Evolutionary conservation across 768 basidiomycete species (phyloP).

Genomic region (Lentinula guzmanii): DNA sequence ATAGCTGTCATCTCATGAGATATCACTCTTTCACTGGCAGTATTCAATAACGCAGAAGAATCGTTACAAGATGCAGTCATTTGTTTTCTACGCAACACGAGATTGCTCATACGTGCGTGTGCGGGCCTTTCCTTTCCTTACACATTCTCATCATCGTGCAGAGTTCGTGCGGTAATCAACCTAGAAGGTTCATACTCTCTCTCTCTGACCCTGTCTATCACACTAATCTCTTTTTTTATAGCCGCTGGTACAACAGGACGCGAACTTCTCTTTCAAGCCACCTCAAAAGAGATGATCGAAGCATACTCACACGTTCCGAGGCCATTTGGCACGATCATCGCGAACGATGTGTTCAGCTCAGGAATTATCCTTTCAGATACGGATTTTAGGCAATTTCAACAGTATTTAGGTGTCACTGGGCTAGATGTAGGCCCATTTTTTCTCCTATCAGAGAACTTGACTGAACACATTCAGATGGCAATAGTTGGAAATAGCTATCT

Average conservation of each 20-base stretch:
- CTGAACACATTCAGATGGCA: constrained; percentile 57
- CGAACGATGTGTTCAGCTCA: constrained; percentile 89
- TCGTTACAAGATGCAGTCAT: constrained; percentile 92
- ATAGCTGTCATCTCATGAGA: background rate
- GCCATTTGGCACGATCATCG: constrained; percentile 85
- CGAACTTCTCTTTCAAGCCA: constrained; percentile 93
- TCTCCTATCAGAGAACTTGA: background rate
- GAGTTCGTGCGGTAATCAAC: constrained; percentile 83
- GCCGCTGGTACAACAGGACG: constrained; percentile 86
- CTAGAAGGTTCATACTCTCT: constrained; percentile 59
- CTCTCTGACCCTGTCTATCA: background rate
- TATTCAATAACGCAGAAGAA: constrained; percentile 92
- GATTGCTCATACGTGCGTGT: constrained; percentile 56
- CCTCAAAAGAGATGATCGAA: constrained; percentile 89
- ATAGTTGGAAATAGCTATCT: constrained; percentile 88
- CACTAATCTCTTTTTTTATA: constrained; percentile 16
- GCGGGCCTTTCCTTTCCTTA: background rate
- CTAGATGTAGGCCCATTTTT: constrained; percentile 58
- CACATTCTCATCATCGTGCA: constrained; percentile 19
- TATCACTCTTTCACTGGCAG: constrained; percentile 28
- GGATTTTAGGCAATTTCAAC: constrained; percentile 91
- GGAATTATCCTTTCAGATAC: constrained; percentile 91
- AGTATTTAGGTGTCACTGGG: constrained; percentile 86
- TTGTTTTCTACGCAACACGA: constrained; percentile 89
- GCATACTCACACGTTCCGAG: constrained; percentile 85